Evolutionary conservation across 371 early-diverging fungal species (phyloP), one percentile per base, ranked within the genome.

Genomic region (Rhizomucor pusillus): DNA sequence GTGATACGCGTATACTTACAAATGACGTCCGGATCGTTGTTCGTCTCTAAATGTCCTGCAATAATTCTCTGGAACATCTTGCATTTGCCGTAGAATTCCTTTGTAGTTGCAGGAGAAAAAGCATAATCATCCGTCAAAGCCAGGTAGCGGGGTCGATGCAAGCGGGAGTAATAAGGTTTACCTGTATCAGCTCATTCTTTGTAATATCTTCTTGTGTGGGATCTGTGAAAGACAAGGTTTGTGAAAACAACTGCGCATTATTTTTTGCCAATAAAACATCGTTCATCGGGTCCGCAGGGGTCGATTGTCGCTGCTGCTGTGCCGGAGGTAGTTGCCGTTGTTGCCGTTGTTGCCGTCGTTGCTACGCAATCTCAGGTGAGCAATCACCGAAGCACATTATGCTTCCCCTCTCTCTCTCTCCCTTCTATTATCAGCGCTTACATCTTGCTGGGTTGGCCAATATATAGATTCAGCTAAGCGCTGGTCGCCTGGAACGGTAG

Each of bases 201-300:
- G 73, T 61, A 22, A 77, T 77, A 49, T 77, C 78, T 54, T 77
- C 75, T 34, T 65, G 56, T 16, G 73, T 74, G 19, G 78, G 78
- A 46, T 77, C 78, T 9, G 78, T 77, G 44, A 77, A 77, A 3
- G 78, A 69, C n/a, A 77, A 52, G 0, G 75, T 77, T 39, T 77
- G 75, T 6, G 71, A 74, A 33, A 77, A 60, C 16, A 77, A 41
- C 41, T 72, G 73, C 13, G 75, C 78, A 53, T 70, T 77, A 47
- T 74, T 77, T 54, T 68, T 72, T 35, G 73, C 70, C 25, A 77
- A 40, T 53, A 74, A 66, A 40, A 74, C 72, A 40, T 65, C 66
- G 35, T 54, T 52, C 46, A 58, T 45, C 23, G 57, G 49, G 43
- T 64, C 59, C n/a, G 29, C 47, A 6, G 57, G 54, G 29, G 29